Base-by-base conservation (phyloP, 2,329 filamentous ascomycete genomes). In the Diaporthe humulicola region DNA sequence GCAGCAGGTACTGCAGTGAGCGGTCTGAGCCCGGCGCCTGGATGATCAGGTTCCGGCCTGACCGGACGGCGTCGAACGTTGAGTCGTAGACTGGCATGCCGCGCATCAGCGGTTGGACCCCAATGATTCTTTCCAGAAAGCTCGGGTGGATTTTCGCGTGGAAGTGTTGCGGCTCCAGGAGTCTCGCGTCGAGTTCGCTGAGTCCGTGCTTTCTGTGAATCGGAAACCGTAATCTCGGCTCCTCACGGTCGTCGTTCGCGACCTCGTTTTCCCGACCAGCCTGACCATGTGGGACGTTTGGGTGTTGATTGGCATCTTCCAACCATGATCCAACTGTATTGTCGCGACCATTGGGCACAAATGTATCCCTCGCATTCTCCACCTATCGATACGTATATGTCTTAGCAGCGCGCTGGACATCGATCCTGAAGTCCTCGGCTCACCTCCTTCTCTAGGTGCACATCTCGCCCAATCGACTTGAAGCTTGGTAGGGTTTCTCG, bases 61-160 rank as follows among this genome's bases (percentile, higher is more conserved):
- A 66, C 42, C 19, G 25, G 10, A 66, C 60, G 2, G 60, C 42
- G 28, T 45, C 17, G 60, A 48, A 66, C 4, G 40, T 66, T 15
- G 40, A 7, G 28, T 66, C 60, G 12, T 48, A 48, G 14, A 66
- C 60, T 17, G 60, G 60, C 60, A 66, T 66, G 4, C 60, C 40
- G 19, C 40, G 60, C 42, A 22, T 25, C 28, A 33, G 7, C 17
- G 6, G 4, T 1, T 4, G 3, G 0, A n/a, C 9, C 40, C 0
- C 9, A 17, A 33, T 66, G 40, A 66, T 33, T 4, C 15, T n/a
- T 12, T n/a, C 12, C 0, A 33, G 19, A 2, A 66, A 28, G 2
- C 5, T 14, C 4, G 9, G 15, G 38, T 33, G 17, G 19, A 66
- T 25, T 15, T n/a, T 0, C 8, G 17, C 17, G 6, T 66, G 60